Base-by-base conservation (phyloP, 78 protist species). In the Dictyostelium capitatum region DNA sequence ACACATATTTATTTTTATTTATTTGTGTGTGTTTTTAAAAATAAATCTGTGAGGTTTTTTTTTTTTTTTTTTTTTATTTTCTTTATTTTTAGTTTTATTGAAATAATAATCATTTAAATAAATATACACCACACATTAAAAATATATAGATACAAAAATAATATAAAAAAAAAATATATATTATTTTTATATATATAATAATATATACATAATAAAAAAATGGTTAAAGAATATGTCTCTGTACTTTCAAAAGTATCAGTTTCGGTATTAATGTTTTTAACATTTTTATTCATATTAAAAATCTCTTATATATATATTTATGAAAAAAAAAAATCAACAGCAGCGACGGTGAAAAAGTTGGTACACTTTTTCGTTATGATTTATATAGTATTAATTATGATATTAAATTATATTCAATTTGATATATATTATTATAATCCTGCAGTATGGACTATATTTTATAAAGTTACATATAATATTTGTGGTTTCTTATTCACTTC, bases 401-500 rank as follows among this genome's bases (percentile, higher is more conserved):
- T 64, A 28, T 64, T 64, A 64, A 64, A 64, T 30, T 64, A 64
- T 64, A 64, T 64, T 28, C 73, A 64, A 64, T 28, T 64, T 64
- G 73, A 28, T 23, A 64, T 23, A 1, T 64, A 28, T 64, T 64
- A 64, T 64, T 64, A 64, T 14, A 64, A 64, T 28, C 73, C 73
- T 14, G 73, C 73, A 3, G 28, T 64, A 11, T 64, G 73, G 73
- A 64, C 73, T 5, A 64, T 64, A 25, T 64, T 64, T 64, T 64
- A 64, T 64, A 64, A 64, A 64, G 73, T 64, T 12, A 28, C 28
- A 23, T 64, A 64, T 64, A 64, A 64, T 64, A 64, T 64, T 28
- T 64, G 73, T 28, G 73, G 73, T 64, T 64, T 64, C 73, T 14
- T 64, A 64, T 64, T 64, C 28, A 64, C 73, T 12, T 64, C 73